Conservation (phyloP, 2,329 filamentous ascomycete species). For the Colletotrichum somersetense region DNA sequence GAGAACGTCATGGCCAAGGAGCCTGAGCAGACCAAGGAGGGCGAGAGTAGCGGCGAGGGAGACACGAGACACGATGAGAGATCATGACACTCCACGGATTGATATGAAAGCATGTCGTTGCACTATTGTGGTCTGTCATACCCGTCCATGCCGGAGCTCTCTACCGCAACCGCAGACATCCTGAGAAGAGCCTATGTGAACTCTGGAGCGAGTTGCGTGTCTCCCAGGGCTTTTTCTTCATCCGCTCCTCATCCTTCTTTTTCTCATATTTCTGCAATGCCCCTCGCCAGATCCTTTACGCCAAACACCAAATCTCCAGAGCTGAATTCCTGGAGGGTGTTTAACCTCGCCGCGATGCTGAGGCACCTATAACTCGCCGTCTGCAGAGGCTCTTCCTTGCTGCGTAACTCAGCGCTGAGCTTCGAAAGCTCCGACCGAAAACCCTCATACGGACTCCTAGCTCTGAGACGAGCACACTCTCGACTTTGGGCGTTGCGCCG, state of each 20-base stretch:
- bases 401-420: neutral
- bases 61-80: conserved; percentile 47
- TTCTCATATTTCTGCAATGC: neutral
- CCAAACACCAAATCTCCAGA: neutral
- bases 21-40: conserved; percentile 51
- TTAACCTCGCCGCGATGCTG: neutral
- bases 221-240: neutral
- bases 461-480: neutral
- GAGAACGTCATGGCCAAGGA: conserved; percentile 93
- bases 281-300: neutral
- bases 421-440: neutral
- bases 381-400: neutral
- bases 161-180: neutral
- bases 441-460: neutral
- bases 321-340: neutral
- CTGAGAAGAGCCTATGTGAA: neutral
- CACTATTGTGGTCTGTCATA: neutral
- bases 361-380: neutral
- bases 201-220: neutral
- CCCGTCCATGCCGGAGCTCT: neutral
- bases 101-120: conserved; percentile 1
- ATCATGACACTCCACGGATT: conserved; percentile 39
- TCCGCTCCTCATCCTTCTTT: neutral
- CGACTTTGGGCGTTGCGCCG: neutral
- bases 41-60: conserved; percentile 45